Percentiles rank a stretch among this genome's conserved stretches.
Conservation (phyloP, 169 alveolate genomes). For the Plasmodium knowlesi region DNA sequence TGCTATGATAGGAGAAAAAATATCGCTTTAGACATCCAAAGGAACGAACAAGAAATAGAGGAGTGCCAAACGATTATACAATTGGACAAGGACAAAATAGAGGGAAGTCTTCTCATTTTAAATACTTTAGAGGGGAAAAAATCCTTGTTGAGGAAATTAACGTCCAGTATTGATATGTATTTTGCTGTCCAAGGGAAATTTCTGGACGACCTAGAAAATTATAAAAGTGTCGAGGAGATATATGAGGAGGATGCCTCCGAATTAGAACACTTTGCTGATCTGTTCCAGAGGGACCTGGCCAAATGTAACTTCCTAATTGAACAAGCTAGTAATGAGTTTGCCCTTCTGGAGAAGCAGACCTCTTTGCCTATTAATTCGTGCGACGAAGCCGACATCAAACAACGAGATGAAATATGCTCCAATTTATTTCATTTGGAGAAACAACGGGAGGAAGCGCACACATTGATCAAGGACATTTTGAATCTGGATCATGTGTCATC, state of each 20-base stretch:
- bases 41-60: slow-evolving; percentile 60
- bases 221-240: slow-evolving; percentile 29
- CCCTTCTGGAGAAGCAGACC: slow-evolving; percentile 22
- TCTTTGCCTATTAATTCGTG: neutral
- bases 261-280: slow-evolving; percentile 7
- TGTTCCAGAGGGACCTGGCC: slow-evolving; percentile 20
- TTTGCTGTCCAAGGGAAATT: slow-evolving; percentile 24
- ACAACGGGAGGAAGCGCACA: neutral
- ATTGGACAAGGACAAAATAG: slow-evolving; percentile 35
- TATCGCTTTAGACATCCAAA: slow-evolving; percentile 33
- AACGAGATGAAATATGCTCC: neutral
- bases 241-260: slow-evolving; percentile 53
- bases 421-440: neutral
- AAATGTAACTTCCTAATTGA: slow-evolving; percentile 40
- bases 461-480: neutral
- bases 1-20: slow-evolving; percentile 15
- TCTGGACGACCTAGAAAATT: slow-evolving; percentile 9
- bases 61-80: slow-evolving; percentile 45
- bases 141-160: slow-evolving; percentile 11
- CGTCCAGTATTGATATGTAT: slow-evolving; percentile 14
- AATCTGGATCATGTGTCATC: neutral
- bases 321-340: slow-evolving; percentile 15
- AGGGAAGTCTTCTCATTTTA: slow-evolving; percentile 10
- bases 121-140: slow-evolving; percentile 21
- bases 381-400: neutral